These are phyloP conservation scores for Chamaenerion angustifolium DNA, from an alignment of 345 rosid genomes.

Conservation along the genomic window DNA sequence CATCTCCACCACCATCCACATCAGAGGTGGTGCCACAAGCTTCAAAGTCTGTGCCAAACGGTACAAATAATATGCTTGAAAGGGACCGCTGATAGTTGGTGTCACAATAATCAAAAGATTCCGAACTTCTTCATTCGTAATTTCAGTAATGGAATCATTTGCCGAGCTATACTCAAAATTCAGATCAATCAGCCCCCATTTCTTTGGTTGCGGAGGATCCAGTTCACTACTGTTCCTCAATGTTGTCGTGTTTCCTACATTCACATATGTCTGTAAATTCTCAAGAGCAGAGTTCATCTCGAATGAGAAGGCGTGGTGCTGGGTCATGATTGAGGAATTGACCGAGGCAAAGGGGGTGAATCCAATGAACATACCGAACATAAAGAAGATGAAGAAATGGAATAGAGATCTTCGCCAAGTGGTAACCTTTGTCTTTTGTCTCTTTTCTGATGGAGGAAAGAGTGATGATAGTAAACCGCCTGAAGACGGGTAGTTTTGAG, in stretches of 20 bases:
- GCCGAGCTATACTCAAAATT: slow-evolving; percentile 1
- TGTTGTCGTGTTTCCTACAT: no score
- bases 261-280: no score
- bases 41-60: slow-evolving; percentile 35
- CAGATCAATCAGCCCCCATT: background rate
- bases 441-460: slow-evolving; percentile 22
- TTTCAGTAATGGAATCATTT: slow-evolving; percentile 12
- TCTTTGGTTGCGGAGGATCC: no score
- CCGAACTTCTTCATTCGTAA: slow-evolving; percentile 8
- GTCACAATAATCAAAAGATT: slow-evolving; percentile 53
- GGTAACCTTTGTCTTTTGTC: slow-evolving; percentile 28
- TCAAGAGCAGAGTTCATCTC: slow-evolving; percentile 11
- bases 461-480: slow-evolving; percentile 29
- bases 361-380: slow-evolving; percentile 39
- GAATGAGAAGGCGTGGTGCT: slow-evolving; percentile 27
- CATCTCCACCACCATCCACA: slow-evolving; percentile 66
- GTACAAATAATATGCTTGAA: slow-evolving; percentile 43
- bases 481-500: slow-evolving; percentile 17
- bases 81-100: slow-evolving; percentile 21
- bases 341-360: slow-evolving; percentile 25
- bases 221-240: no score
- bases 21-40: slow-evolving; percentile 36
- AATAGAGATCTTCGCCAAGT: slow-evolving; percentile 36
- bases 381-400: slow-evolving; percentile 38
- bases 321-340: slow-evolving; percentile 15